Conservation (phyloP, 371 early-diverging fungal species). For the Polyrhizophydium stewartii region DNA sequence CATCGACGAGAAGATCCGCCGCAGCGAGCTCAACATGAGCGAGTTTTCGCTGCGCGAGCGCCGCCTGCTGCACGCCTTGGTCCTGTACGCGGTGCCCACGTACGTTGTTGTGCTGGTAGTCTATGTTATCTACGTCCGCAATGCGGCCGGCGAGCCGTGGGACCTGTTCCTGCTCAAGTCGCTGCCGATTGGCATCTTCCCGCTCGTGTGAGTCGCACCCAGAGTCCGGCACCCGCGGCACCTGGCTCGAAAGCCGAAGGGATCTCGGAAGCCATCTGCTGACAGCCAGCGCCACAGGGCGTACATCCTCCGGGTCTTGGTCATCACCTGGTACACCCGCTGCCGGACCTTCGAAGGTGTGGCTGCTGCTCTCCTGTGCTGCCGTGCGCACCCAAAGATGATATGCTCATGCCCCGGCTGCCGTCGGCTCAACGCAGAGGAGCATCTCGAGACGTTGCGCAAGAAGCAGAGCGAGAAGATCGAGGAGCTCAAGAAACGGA, state of each 20-base stretch:
- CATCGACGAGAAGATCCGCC: slow-evolving; percentile 70
- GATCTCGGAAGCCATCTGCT: too few relatives aligned
- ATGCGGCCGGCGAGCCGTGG: slow-evolving; percentile 37
- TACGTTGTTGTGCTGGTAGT: slow-evolving; percentile 62
- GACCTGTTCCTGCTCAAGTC: slow-evolving; percentile 45
- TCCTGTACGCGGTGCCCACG: slow-evolving; percentile 61
- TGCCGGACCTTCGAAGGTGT: neutral
- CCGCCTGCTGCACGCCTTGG: slow-evolving; percentile 58
- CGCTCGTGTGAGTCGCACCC: slow-evolving; percentile 55
- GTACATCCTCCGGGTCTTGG: slow-evolving; percentile 3
- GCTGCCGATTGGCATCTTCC: slow-evolving; percentile 47
- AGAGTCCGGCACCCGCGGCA: too few relatives aligned
- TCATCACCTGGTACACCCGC: slow-evolving; percentile 4
- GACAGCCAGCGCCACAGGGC: too few relatives aligned
- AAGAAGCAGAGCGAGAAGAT: slow-evolving; percentile 62
- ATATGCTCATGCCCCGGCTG: too few relatives aligned
- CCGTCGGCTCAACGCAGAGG: slow-evolving; percentile 28
- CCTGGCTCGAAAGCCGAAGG: too few relatives aligned
- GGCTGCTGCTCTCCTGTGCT: neutral
- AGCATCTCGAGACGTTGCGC: slow-evolving; percentile 45
- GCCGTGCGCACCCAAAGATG: too few relatives aligned
- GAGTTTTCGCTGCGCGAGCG: slow-evolving; percentile 60
- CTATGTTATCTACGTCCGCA: slow-evolving; percentile 51
- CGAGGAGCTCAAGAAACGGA: slow-evolving; percentile 88
- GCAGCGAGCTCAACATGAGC: slow-evolving; percentile 60